phyloP scores from a whole-genome alignment of 1,139 yeast species.

The Yamadazyma taylorii region DNA sequence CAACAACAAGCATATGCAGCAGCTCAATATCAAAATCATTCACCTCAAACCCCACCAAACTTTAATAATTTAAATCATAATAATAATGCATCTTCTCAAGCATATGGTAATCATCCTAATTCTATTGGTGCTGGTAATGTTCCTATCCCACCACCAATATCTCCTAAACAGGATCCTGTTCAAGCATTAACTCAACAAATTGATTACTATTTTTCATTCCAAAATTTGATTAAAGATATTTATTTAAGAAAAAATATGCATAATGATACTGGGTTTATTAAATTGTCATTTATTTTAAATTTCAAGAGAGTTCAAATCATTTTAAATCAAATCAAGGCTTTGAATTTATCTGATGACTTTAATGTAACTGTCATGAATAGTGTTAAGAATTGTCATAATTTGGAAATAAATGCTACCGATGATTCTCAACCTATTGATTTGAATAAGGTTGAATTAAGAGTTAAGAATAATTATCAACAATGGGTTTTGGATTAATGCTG shows the following conservation, averaged over 20 bases:
- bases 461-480: conserved; percentile 41
- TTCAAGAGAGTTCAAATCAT: conserved; percentile 73
- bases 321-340: conserved; percentile 41
- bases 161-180: conserved; percentile 49
- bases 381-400: conserved; percentile 37
- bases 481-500: conserved; percentile 32
- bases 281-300: conserved; percentile 58
- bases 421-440: conserved; percentile 24
- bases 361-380: conserved; percentile 32
- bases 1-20: conserved; percentile 5
- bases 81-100: conserved; percentile 3
- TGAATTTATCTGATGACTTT: conserved; percentile 25
- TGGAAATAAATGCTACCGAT: conserved; percentile 36
- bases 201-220: conserved; percentile 86
- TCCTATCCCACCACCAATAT: conserved; percentile 46
- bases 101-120: conserved; percentile 1
- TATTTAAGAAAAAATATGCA: conserved; percentile 81
- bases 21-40: conserved; percentile 8
- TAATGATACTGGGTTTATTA: conserved; percentile 62
- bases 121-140: conserved; percentile 26
- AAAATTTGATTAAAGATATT: conserved; percentile 80
- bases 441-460: conserved; percentile 39
- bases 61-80: neutral
- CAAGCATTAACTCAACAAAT: conserved; percentile 63
- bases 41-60: conserved; percentile 9